Evolutionary conservation across 768 basidiomycete species (phyloP).

Genomic region (Royoungia palumana): DNA sequence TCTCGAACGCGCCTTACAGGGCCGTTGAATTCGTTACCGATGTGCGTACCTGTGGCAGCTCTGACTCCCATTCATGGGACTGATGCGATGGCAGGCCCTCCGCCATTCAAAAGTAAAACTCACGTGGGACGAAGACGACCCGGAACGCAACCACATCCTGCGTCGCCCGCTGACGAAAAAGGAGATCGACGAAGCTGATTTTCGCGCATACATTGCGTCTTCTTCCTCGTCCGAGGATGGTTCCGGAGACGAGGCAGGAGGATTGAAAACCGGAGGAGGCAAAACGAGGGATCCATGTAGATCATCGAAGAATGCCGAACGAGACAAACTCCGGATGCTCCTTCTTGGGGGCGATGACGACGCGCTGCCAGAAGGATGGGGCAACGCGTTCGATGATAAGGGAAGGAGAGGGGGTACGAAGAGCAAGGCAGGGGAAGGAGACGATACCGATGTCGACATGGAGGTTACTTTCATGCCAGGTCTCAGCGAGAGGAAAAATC

Average conservation of each 20-base stretch:
- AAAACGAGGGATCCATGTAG: constrained; percentile 18
- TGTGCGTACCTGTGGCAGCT: constrained; percentile 43
- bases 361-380: constrained; percentile 84
- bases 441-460: constrained; percentile 66
- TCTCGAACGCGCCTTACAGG: constrained; percentile 57
- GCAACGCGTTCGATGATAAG: constrained; percentile 36
- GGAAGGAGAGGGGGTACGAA: not conserved
- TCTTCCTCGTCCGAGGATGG: constrained; percentile 64
- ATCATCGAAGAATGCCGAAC: constrained; percentile 41
- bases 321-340: constrained; percentile 73
- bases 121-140: constrained; percentile 98
- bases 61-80: not conserved
- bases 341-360: constrained; percentile 66
- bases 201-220: constrained; percentile 73
- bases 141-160: constrained; percentile 76
- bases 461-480: constrained; percentile 95
- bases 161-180: constrained; percentile 74
- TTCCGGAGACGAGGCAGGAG: constrained; percentile 30
- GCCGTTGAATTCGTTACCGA: constrained; percentile 90
- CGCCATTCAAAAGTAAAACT: constrained; percentile 97
- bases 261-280: not conserved
- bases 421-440: constrained; percentile 20
- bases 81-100: constrained; percentile 59
- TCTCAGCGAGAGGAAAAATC: constrained; percentile 51
- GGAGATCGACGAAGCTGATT: constrained; percentile 91